Percentiles rank a stretch among this genome's conserved stretches.
Conservation (phyloP, 371 early-diverging fungal genomes). For the Pancytospora philotis region DNA sequence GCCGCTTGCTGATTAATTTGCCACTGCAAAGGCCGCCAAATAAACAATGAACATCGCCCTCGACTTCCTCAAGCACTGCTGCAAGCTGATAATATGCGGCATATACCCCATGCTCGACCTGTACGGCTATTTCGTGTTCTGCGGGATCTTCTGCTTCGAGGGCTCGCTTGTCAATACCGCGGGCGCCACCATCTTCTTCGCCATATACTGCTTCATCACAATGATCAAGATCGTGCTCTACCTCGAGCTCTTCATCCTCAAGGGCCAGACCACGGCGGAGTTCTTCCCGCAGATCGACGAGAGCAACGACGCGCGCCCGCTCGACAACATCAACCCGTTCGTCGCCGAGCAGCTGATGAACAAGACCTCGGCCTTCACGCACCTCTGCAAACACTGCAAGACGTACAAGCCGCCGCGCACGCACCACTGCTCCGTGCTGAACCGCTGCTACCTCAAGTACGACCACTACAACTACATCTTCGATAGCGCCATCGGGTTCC, state of each 20-base stretch:
- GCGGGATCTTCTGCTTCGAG: slow-evolving; percentile 49
- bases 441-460: slow-evolving; percentile 58
- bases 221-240: slow-evolving; percentile 46
- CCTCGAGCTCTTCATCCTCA: slow-evolving; percentile 42
- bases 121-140: slow-evolving; percentile 53
- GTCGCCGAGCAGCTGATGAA: slow-evolving; percentile 40
- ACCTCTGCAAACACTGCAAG: slow-evolving; percentile 57
- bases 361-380: slow-evolving; percentile 34
- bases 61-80: background rate
- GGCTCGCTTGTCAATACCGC: slow-evolving; percentile 17
- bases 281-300: slow-evolving; percentile 40
- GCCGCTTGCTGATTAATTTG: too few species aligned
- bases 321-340: slow-evolving; percentile 54
- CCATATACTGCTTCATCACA: slow-evolving; percentile 43
- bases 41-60: background rate
- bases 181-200: slow-evolving; percentile 32
- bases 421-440: slow-evolving; percentile 60
- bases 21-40: too few species aligned
- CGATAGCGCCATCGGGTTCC: slow-evolving; percentile 59
- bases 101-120: slow-evolving; percentile 44
- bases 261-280: slow-evolving; percentile 44
- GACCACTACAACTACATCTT: slow-evolving; percentile 59
- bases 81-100: background rate
- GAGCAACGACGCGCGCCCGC: background rate
- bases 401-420: slow-evolving; percentile 60